Evolutionary conservation across 208 protist genomes (phyloP), one percentile per base, ranked within the genome.

Genomic region (Leishmania braziliensis): DNA sequence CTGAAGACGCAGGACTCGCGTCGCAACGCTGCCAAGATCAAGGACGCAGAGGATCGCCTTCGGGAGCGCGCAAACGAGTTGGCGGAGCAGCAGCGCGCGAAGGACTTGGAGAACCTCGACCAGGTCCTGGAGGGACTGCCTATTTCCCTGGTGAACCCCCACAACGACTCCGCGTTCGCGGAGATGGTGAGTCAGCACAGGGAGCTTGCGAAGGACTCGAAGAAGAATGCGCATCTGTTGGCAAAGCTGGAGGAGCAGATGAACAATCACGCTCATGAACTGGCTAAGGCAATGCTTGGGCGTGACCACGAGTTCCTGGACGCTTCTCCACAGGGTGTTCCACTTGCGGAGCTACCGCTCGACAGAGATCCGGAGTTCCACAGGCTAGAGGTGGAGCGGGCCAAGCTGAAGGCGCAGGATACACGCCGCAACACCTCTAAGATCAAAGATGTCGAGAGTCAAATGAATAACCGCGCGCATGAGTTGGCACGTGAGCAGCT

Each of bases 361-460:
- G 86, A 91, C 79, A 90, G 56, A 20, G 92, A 96, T 80, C 74
- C 82, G 36, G 77, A 89, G 76, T 96, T 97, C 86, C 91, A 84
- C 75, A 68, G 79, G 53, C 80, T 96, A 75, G 90, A 95, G 85
- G 82, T 81, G n/a, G 86, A 95, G 80, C 84, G 91, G 53, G 89
- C 87, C 0, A 90, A 89, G 70, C 85, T 96, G 36, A 92, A 92
- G 87, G 86, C 90, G 29, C 84, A 90, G 85, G 90, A 95, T 68
- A 82, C 76, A 83, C 82, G 82, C 60, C 84, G 83, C 78, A 94
- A 89, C 80, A 80, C 84, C 20, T 56, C 72, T 8, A 86, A 89
- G 81, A 94, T 95, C 81, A 86, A 88, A 60, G 87, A 90, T 2
- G 78, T 95, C 1, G 91, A 97, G 77, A 82, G 88, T n/a, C 72